Conservation (phyloP, 306 rosid genomes). For the Cucurbita pepo region DNA sequence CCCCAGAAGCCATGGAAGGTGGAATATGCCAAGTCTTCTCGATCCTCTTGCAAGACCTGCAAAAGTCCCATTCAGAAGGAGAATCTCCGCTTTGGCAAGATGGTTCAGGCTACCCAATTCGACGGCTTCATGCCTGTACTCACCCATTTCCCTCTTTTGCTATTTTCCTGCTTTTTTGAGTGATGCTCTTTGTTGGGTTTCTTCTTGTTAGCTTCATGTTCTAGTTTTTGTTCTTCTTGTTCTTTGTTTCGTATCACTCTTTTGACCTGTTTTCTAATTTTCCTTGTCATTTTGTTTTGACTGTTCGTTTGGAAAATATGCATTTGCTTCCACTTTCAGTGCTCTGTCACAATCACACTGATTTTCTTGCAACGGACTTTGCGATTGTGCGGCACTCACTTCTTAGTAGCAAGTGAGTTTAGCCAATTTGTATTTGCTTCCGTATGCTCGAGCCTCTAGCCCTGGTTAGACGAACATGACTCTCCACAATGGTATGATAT, state of each 20-base stretch:
- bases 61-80: slow-evolving; percentile 52
- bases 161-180: not conserved
- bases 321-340: not conserved
- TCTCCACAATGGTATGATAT: too few relatives aligned
- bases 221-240: not conserved
- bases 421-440: too few relatives aligned
- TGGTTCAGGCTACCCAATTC: slow-evolving; percentile 81
- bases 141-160: not conserved
- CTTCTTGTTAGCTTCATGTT: not conserved
- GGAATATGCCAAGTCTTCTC: slow-evolving; percentile 79
- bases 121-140: slow-evolving; percentile 89
- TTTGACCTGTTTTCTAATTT: too few relatives aligned
- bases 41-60: slow-evolving; percentile 87
- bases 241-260: not conserved
- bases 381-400: too few relatives aligned
- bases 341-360: too few relatives aligned
- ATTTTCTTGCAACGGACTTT: too few relatives aligned
- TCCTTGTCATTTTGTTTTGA: not conserved
- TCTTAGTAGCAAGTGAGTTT: too few relatives aligned
- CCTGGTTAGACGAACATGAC: too few relatives aligned
- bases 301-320: not conserved
- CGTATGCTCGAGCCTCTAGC: too few relatives aligned
- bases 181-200: not conserved
- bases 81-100: slow-evolving; percentile 74
- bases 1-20: slow-evolving; percentile 83